A percentile compares a stretch with the other conserved stretches of the same genome.
These are phyloP conservation scores for Cladosporium sphaerospermum DNA, from an alignment of 2,329 filamentous ascomycete genomes.

Conservation along the genomic window DNA sequence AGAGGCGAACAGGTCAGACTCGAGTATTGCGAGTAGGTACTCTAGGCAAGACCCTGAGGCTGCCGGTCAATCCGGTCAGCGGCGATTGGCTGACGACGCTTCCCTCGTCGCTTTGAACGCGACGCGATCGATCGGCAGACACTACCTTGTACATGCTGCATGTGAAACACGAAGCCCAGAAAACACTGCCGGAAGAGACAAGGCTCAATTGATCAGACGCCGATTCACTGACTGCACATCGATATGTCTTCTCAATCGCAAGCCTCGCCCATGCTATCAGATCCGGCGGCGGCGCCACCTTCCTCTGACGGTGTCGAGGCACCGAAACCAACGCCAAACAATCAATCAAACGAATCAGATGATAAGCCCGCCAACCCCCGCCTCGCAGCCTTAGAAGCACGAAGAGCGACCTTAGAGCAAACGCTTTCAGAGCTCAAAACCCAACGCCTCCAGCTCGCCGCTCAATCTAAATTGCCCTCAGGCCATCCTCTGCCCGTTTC, in stretches of 20 bases:
- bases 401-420: conserved; percentile 38
- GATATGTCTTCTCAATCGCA: conserved; percentile 5
- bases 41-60: no score
- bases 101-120: no score
- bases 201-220: no score
- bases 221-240: not conserved
- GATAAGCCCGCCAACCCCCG: not conserved
- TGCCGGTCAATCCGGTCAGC: no score
- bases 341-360: not conserved
- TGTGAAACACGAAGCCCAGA: no score
- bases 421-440: conserved; percentile 43
- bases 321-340: not conserved
- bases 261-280: not conserved
- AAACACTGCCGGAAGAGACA: no score
- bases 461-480: conserved; percentile 21
- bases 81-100: no score
- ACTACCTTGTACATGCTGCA: no score
- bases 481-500: conserved; percentile 21
- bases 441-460: conserved; percentile 34
- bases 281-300: conserved; percentile 1
- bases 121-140: no score
- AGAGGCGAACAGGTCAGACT: not conserved
- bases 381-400: conserved; percentile 17
- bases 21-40: not conserved
- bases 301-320: not conserved